A percentile compares a stretch with the other conserved stretches of the same genome.
Conservation (phyloP, 805 yeast genomes). For the Starmerella bombicola region DNA sequence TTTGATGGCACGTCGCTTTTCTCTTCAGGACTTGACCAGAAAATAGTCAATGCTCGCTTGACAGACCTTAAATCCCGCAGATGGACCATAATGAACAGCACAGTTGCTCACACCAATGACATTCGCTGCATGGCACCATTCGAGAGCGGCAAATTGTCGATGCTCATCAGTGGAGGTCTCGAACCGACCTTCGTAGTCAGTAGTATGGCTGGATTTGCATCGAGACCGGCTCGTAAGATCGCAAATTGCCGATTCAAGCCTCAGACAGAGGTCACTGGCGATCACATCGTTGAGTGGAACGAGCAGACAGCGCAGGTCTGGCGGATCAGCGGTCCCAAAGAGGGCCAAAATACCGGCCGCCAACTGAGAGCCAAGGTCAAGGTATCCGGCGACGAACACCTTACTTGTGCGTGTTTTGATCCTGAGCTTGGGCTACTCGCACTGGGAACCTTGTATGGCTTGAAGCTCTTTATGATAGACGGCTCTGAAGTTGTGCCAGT, state of each 20-base stretch:
- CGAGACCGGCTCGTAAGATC: slow-evolving; percentile 59
- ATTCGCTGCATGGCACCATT: slow-evolving; percentile 61
- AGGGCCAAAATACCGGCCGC: slow-evolving; percentile 36
- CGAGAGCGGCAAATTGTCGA: slow-evolving; percentile 50
- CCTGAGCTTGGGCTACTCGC: slow-evolving; percentile 53
- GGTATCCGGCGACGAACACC: slow-evolving; percentile 48
- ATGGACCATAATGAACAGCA: slow-evolving; percentile 68
- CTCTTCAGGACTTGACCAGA: slow-evolving; percentile 88
- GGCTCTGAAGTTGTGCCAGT: slow-evolving; percentile 33
- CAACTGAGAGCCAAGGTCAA: slow-evolving; percentile 9
- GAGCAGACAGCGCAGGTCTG: slow-evolving; percentile 74
- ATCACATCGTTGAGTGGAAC: slow-evolving; percentile 62
- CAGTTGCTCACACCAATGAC: slow-evolving; percentile 76
- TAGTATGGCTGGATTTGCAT: slow-evolving; percentile 52
- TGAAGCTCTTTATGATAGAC: slow-evolving; percentile 52
- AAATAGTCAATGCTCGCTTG: slow-evolving; percentile 58
- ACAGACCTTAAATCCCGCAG: slow-evolving; percentile 34
- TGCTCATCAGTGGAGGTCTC: slow-evolving; percentile 44
- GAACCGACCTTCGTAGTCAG: slow-evolving; percentile 36
- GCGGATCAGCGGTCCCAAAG: slow-evolving; percentile 59
- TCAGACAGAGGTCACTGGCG: slow-evolving; percentile 37
- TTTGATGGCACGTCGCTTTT: slow-evolving; percentile 48
- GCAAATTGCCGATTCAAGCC: slow-evolving; percentile 49
- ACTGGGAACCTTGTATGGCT: slow-evolving; percentile 55
- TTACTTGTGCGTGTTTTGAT: slow-evolving; percentile 54